Evolutionary conservation across 164 flowering plant species (phyloP).

Genomic region (Chimonanthus praecox): DNA sequence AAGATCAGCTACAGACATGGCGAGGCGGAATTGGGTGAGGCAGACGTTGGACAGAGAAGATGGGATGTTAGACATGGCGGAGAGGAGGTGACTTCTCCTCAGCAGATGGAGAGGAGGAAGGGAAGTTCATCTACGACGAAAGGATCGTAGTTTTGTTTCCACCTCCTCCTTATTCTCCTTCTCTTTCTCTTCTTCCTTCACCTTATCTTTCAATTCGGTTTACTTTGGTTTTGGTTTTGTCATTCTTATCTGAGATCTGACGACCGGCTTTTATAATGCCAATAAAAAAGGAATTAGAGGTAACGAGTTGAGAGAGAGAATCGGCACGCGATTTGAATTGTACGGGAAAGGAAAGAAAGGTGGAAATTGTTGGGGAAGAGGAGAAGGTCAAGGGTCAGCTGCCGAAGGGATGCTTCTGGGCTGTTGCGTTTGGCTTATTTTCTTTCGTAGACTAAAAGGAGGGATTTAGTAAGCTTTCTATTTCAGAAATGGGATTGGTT

Average conservation of each 20-base stretch:
- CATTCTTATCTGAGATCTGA: neutral
- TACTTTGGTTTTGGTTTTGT: neutral
- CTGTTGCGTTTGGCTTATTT: neutral
- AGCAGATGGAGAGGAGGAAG: constrained; percentile 1
- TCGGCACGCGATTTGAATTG: neutral
- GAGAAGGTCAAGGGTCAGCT: neutral
- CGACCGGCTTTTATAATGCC: neutral
- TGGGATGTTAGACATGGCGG: constrained; percentile 22
- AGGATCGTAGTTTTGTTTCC: neutral
- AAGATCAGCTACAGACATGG: constrained; percentile 51
- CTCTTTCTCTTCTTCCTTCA: neutral
- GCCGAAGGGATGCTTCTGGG: neutral
- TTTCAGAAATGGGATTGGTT: neutral
- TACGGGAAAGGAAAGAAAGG: neutral
- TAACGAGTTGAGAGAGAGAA: neutral
- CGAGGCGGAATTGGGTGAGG: constrained; percentile 43
- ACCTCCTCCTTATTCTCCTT: neutral
- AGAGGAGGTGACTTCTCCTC: constrained; percentile 1
- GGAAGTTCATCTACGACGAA: constrained; percentile 6
- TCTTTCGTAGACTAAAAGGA: too few species aligned
- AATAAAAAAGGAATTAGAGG: neutral
- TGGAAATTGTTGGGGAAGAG: neutral
- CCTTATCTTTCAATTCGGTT: neutral
- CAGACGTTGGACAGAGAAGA: constrained; percentile 41
- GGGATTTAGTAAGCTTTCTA: neutral